A percentile compares a stretch with the other conserved stretches of the same genome.
Conservation (phyloP, 306 rosid genomes). For the Sphenostylis stenocarpa region DNA sequence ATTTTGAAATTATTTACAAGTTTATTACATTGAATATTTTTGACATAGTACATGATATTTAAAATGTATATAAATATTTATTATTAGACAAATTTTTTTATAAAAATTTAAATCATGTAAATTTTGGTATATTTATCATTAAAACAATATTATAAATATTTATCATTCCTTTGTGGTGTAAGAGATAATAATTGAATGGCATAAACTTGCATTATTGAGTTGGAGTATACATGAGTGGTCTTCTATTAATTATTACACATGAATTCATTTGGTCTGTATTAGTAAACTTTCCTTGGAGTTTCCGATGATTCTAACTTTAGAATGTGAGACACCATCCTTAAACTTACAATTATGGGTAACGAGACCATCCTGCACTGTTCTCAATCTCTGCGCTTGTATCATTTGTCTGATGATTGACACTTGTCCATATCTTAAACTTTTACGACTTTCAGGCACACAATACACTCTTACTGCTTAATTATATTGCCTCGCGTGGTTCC, state of each 20-base stretch:
- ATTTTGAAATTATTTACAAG: no score
- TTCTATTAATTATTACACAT: not conserved
- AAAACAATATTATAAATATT: no score
- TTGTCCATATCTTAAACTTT: slow-evolving; percentile 29
- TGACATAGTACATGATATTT: no score
- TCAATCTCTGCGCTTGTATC: not conserved
- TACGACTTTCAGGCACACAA: not conserved
- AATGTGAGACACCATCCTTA: not conserved
- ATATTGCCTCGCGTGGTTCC: not conserved
- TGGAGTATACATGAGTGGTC: not conserved
- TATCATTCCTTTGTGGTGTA: no score
- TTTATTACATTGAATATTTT: no score
- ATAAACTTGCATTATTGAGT: not conserved
- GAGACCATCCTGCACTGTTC: not conserved
- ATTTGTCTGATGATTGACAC: slow-evolving; percentile 48
- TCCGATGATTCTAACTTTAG: not conserved
- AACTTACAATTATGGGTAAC: not conserved
- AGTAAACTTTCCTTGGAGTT: not conserved
- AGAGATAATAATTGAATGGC: not conserved
- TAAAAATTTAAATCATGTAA: no score
- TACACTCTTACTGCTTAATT: not conserved
- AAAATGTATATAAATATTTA: no score
- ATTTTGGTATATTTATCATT: no score
- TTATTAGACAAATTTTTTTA: no score
- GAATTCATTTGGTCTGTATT: not conserved